A percentile compares a stretch with the other conserved stretches of the same genome.
Conservation (phyloP, 129 eudicot species). For the Lonicera japonica region DNA sequence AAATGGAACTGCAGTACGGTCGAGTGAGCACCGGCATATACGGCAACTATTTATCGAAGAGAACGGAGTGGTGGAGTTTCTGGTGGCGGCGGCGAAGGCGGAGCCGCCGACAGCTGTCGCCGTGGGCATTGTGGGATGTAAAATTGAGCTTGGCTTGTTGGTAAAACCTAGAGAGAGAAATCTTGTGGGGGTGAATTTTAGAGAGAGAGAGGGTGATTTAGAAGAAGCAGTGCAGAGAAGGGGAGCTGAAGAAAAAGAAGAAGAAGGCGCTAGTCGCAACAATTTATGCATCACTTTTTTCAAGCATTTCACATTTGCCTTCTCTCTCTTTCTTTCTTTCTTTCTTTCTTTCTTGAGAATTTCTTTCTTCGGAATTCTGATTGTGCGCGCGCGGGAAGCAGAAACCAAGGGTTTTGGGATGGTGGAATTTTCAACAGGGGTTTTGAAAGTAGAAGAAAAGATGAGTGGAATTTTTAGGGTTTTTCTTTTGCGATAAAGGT, state of each 20-base stretch:
- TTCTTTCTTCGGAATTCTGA: neutral
- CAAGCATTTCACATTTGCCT: slow-evolving; percentile 31
- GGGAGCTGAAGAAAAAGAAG: slow-evolving; percentile 23
- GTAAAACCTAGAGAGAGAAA: slow-evolving; percentile 49
- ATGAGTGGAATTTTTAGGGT: neutral
- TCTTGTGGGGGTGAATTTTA: slow-evolving; percentile 1
- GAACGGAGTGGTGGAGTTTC: slow-evolving; percentile 10
- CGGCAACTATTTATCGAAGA: slow-evolving; percentile 21
- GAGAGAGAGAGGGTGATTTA: slow-evolving; percentile 15
- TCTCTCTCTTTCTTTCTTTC: neutral
- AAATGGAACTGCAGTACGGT: slow-evolving; percentile 7
- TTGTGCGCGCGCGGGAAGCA: neutral
- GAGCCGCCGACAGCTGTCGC: slow-evolving; percentile 18
- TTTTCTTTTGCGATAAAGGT: too few relatives aligned
- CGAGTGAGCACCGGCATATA: slow-evolving; percentile 37
- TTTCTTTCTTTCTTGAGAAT: too few relatives aligned
- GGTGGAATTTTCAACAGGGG: neutral
- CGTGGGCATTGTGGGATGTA: slow-evolving; percentile 18
- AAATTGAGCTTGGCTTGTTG: neutral
- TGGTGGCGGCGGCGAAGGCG: slow-evolving; percentile 16
- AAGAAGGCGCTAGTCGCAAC: slow-evolving; percentile 49
- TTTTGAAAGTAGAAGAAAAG: neutral
- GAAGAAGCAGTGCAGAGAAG: slow-evolving; percentile 10
- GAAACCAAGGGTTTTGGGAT: neutral
- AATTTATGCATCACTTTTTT: slow-evolving; percentile 64